phyloP scores from a whole-genome alignment of 2,329 filamentous ascomycete species.

The Chrysoporthe deuterocubensis region DNA sequence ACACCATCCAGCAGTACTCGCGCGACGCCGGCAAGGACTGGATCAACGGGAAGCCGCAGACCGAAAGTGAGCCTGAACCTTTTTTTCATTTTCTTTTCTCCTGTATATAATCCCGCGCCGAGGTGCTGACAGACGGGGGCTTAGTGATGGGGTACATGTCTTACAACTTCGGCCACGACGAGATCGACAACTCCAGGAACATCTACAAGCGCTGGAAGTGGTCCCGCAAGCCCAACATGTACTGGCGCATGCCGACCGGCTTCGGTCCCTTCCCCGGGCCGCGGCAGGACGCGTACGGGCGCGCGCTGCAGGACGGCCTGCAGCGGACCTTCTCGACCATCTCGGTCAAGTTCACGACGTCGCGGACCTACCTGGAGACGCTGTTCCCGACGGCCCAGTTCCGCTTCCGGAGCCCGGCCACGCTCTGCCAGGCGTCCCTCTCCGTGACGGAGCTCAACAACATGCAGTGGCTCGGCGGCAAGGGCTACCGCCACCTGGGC shows the following conservation, averaged over 20 bases:
- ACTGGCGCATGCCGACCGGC: constrained; percentile 49
- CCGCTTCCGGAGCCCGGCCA: constrained; percentile 47
- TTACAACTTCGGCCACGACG: constrained; percentile 63
- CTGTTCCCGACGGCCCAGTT: constrained; percentile 49
- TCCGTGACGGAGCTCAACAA: constrained; percentile 41
- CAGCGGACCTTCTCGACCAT: constrained; percentile 46
- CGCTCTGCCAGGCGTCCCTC: constrained; percentile 49
- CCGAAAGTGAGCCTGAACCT: constrained; percentile 45
- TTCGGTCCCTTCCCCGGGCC: constrained; percentile 54
- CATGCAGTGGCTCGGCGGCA: constrained; percentile 38
- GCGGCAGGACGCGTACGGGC: constrained; percentile 41
- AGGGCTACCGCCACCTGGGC: constrained; percentile 52
- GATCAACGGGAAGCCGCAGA: constrained; percentile 38
- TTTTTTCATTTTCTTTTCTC: constrained; percentile 16
- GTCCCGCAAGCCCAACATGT: constrained; percentile 41
- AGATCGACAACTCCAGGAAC: constrained; percentile 58
- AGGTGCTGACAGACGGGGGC: constrained; percentile 23
- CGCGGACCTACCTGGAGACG: constrained; percentile 51
- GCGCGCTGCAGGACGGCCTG: constrained; percentile 17
- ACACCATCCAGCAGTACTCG: constrained; percentile 61
- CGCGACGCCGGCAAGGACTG: constrained; percentile 55
- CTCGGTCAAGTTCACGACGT: constrained; percentile 55
- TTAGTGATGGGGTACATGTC: constrained; percentile 47
- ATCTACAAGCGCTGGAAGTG: constrained; percentile 54
- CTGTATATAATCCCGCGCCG: constrained; percentile 26